phyloP scores from a whole-genome alignment of 2,329 filamentous ascomycete species.

The Hypoxylon sp. region DNA sequence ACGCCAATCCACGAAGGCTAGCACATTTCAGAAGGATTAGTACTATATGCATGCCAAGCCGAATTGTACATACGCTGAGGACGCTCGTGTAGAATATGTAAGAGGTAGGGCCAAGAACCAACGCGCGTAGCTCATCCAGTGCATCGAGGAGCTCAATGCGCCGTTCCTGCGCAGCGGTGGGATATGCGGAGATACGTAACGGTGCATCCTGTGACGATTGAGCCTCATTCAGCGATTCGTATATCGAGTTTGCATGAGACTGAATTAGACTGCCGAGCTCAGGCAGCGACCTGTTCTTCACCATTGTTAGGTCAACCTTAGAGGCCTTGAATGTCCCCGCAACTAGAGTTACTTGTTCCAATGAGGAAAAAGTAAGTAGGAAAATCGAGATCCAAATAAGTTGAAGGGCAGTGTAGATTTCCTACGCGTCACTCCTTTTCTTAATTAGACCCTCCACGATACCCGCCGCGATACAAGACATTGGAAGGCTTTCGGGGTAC shows the following conservation, averaged over 20 bases:
- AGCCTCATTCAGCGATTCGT: neutral
- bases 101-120: neutral
- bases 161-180: neutral
- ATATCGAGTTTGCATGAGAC: neutral
- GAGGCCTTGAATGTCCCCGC: neutral
- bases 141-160: neutral
- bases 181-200: neutral
- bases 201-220: neutral
- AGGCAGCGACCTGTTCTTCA: neutral
- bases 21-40: neutral
- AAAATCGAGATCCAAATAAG: neutral
- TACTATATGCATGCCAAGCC: neutral
- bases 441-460: neutral
- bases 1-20: neutral
- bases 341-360: neutral
- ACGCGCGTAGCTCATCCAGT: neutral
- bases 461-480: too few species aligned
- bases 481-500: too few species aligned
- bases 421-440: neutral
- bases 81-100: neutral
- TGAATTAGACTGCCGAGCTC: neutral
- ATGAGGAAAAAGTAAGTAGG: neutral
- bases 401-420: neutral
- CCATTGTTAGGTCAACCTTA: neutral
- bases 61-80: neutral